phyloP scores from a whole-genome alignment of 106 monocot species.

The Acanthochlamys bracteata region DNA sequence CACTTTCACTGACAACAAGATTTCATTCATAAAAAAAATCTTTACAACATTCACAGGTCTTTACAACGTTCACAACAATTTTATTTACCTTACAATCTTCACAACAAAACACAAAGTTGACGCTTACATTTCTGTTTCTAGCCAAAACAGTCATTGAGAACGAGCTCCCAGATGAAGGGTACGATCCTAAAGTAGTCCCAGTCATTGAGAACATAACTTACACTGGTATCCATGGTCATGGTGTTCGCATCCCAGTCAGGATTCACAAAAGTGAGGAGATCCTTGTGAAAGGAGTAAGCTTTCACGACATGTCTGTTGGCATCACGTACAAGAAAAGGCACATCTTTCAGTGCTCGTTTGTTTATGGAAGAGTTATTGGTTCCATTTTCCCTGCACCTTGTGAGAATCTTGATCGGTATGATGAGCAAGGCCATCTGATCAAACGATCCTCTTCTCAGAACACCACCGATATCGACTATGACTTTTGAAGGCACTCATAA shows the following conservation, averaged over 20 bases:
- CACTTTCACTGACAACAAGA: too few species aligned
- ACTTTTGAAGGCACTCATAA: conserved; percentile 20
- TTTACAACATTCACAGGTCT: too few species aligned
- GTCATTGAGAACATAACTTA: conserved; percentile 31
- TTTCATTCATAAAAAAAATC: too few species aligned
- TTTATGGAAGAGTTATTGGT: conserved; percentile 58
- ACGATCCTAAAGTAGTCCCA: conserved; percentile 40
- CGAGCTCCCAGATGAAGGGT: conserved; percentile 58
- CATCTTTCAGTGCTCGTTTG: conserved; percentile 65
- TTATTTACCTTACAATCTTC: too few species aligned
- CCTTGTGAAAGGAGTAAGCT: conserved; percentile 45
- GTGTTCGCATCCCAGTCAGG: conserved; percentile 57
- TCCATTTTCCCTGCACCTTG: conserved; percentile 66
- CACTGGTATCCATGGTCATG: conserved; percentile 35
- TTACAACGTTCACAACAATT: too few species aligned
- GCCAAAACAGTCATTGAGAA: conserved; percentile 24
- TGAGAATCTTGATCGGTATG: conserved; percentile 44
- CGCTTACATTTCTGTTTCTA: too few species aligned
- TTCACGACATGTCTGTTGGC: conserved; percentile 55
- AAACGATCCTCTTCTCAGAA: conserved; percentile 23
- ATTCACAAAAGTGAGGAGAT: conserved; percentile 61
- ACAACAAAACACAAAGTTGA: too few species aligned
- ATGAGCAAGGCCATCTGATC: conserved; percentile 38
- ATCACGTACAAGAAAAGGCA: conserved; percentile 71
- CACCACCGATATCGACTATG: conserved; percentile 43